Evolutionary conservation across 1,284 basidiomycete genomes (phyloP), one percentile per base, ranked within the genome.

Genomic region (Irpex rosettiformis): DNA sequence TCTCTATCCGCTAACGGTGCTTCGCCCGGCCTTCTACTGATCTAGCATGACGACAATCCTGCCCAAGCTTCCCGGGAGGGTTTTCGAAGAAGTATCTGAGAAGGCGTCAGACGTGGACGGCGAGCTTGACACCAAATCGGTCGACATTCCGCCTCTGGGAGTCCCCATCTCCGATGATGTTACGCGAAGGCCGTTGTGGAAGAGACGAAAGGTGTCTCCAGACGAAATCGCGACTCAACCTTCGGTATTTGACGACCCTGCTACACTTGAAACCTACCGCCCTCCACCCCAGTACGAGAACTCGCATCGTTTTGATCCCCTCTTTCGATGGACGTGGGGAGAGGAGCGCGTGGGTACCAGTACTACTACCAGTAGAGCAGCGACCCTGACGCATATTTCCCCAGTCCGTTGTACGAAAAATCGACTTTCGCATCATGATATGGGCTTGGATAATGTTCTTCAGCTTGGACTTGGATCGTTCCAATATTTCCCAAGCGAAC

Each of bases 401-500:
- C 16, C 58, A 84, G 83, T 67, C 70, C 42, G 59, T 86, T 4
- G 72, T 85, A 10, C 79, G 86, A 55, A 87, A 83, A 66, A 79
- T 88, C 21, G 87, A 89, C 71, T 71, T 75, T 62, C 76, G 79
- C 33, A 83, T 90, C 62, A 83, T 87, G 79, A 62, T 84, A 4
- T 87, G 85, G 86, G 81, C 85, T 0, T 77, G 73, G 54, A 70
- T 85, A 61, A 85, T 86, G 80, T 88, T 89, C 72, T 84, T 85
- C 64, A 74, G 65, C 52, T 54, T 72, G 55, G 74, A 86, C 62
- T 67, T 88, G 52, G 86, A 88, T 64, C 75, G 84, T 24, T 72
- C 73, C 55, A 87, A 86, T 64, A 67, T 88, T 56, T 72, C 70
- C 16, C 81, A 85, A 66, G 88, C 88, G 1, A 89, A 88, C 65